Evolutionary conservation across 2,329 filamentous ascomycete genomes (phyloP).

Genomic region (Madurella fahalii): DNA sequence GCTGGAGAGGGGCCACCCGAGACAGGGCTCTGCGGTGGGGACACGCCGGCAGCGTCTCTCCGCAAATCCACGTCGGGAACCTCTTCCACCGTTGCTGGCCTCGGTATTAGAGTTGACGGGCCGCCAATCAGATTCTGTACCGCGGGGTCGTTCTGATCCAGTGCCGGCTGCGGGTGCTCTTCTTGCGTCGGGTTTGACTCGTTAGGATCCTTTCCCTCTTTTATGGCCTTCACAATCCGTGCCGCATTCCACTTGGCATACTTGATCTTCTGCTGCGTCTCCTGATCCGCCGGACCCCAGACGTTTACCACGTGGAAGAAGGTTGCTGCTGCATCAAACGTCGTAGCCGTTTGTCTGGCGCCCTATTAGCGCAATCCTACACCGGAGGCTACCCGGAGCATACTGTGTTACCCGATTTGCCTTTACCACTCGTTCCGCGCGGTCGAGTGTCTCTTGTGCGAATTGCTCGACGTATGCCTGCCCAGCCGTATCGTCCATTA

Average conservation of each 20-base stretch:
- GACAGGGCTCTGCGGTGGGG: constrained; percentile 36
- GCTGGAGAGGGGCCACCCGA: constrained; percentile 31
- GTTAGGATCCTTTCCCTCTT: constrained; percentile 88
- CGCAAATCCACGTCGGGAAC: constrained; percentile 42
- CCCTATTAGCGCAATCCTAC: constrained; percentile 6
- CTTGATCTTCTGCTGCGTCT: constrained; percentile 82
- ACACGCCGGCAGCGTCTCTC: constrained; percentile 32
- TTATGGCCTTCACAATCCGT: constrained; percentile 85
- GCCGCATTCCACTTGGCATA: constrained; percentile 95
- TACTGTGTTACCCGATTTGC: constrained; percentile 81
- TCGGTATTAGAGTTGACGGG: constrained; percentile 24
- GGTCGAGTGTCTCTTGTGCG: constrained; percentile 78
- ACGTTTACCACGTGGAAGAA: constrained; percentile 86
- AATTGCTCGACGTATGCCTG: constrained; percentile 95
- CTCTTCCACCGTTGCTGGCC: constrained; percentile 50
- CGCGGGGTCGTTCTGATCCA: constrained; percentile 64
- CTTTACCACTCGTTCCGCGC: constrained; percentile 76
- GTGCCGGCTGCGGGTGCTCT: constrained; percentile 44
- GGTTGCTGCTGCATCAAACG: constrained; percentile 85
- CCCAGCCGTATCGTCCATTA: constrained; percentile 78
- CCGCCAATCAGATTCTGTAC: constrained; percentile 49
- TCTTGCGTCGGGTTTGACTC: constrained; percentile 73
- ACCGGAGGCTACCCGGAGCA: constrained; percentile 10
- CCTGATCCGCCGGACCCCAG: constrained; percentile 72
- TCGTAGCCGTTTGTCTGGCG: constrained; percentile 83